Conservation (phyloP, 306 rosid genomes). For the Abrus pulchellus region DNA sequence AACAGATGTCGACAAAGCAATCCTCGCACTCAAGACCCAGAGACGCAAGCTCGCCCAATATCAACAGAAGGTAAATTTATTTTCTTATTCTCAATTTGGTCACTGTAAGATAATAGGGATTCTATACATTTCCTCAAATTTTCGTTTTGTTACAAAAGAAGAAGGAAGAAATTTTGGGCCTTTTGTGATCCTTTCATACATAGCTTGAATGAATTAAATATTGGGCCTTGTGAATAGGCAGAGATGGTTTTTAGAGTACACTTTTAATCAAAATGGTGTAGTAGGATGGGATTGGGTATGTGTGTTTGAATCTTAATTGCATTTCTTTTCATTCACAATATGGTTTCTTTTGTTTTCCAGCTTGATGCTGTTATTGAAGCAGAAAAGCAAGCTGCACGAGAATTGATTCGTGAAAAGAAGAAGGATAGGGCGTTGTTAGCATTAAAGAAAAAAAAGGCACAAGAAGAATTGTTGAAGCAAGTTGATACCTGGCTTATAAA, state of each 20-base stretch:
- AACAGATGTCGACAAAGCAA: constrained; percentile 96
- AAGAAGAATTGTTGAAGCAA: constrained; percentile 95
- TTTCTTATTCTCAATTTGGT: not conserved
- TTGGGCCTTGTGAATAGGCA: too few species aligned
- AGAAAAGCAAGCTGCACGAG: constrained; percentile 93
- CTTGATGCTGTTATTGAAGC: constrained; percentile 97
- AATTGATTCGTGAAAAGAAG: constrained; percentile 88
- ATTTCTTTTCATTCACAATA: not conserved
- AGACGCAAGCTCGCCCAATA: constrained; percentile 94
- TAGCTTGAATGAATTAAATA: too few species aligned
- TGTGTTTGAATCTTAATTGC: not conserved
- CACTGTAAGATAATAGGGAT: not conserved
- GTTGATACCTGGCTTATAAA: constrained; percentile 94
- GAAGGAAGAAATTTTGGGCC: too few species aligned
- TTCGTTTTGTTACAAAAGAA: too few species aligned
- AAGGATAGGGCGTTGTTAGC: constrained; percentile 94
- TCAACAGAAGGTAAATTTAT: constrained; percentile 76
- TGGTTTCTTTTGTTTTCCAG: constrained; percentile 51
- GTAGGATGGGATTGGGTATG: not conserved
- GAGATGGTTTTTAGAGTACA: not conserved
- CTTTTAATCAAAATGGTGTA: not conserved
- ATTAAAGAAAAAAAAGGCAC: constrained; percentile 86
- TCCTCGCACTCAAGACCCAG: constrained; percentile 94
- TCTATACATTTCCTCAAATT: too few species aligned
- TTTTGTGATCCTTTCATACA: too few species aligned